Percentiles rank a stretch among this genome's conserved stretches.
Conservation (phyloP, 768 basidiomycete species). For the Amyloporia xantha region DNA sequence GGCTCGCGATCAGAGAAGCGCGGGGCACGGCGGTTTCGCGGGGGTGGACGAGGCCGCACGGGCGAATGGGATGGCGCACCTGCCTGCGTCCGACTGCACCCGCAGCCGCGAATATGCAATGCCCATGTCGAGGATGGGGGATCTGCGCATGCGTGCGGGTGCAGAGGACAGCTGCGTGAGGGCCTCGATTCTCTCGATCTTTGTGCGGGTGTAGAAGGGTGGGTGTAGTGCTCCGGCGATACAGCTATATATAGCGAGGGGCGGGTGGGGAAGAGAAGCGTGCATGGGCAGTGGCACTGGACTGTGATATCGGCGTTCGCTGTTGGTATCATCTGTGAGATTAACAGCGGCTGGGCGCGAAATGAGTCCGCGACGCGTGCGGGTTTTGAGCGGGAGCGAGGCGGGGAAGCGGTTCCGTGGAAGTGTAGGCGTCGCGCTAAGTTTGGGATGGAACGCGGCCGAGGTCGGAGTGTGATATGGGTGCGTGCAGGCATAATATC, state of each 20-base stretch:
- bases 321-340: too few relatives aligned
- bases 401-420: background rate
- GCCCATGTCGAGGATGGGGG: too few relatives aligned
- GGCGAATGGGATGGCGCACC: background rate
- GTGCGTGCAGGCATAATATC: background rate
- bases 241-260: background rate
- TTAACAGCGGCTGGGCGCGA: background rate
- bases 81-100: too few relatives aligned
- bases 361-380: background rate
- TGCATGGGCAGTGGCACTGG: background rate
- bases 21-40: too few relatives aligned
- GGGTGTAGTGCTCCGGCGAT: background rate
- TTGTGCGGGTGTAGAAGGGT: background rate
- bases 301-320: too few relatives aligned
- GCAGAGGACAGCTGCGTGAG: too few relatives aligned
- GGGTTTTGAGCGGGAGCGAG: background rate
- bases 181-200: too few relatives aligned
- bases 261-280: background rate
- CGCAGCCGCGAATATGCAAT: too few relatives aligned
- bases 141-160: background rate
- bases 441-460: background rate
- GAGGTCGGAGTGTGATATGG: background rate
- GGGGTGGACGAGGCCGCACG: background rate
- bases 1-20: too few relatives aligned
- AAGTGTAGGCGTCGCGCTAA: background rate